Conservation (phyloP, 179 eudicot genomes). For the Camellia oleifera region DNA sequence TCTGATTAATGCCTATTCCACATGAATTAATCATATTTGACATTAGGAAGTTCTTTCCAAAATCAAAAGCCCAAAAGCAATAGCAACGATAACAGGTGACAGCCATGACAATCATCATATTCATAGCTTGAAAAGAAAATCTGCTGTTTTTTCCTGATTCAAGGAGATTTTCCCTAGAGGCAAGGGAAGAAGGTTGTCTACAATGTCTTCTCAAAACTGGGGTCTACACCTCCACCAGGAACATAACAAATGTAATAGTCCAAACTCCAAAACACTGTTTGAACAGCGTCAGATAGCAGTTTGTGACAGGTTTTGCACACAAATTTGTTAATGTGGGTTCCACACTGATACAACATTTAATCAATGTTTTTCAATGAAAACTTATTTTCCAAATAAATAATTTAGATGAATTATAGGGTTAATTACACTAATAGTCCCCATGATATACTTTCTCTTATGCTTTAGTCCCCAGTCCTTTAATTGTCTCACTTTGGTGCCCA, state of each 20-base stretch:
- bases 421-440: too few relatives aligned
- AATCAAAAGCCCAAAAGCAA: not conserved
- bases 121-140: not conserved
- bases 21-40: constrained; percentile 15
- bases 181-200: not conserved
- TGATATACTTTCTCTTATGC: too few relatives aligned
- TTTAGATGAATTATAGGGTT: not conserved
- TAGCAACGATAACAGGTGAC: not conserved
- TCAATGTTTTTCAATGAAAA: not conserved
- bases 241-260: not conserved
- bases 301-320: constrained; percentile 1
- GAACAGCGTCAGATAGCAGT: not conserved
- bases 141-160: not conserved
- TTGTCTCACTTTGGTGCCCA: too few relatives aligned
- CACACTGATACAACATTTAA: not conserved
- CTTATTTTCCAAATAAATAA: not conserved
- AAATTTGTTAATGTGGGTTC: not conserved
- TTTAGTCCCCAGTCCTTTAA: too few relatives aligned
- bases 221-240: not conserved
- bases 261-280: not conserved
- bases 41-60: not conserved
- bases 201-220: not conserved
- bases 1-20: constrained; percentile 44
- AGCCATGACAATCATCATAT: not conserved
- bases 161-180: not conserved